Evolutionary conservation across 2,329 filamentous ascomycete species (phyloP), one percentile per base, ranked within the genome.

Genomic region (Paraphoma sp.): DNA sequence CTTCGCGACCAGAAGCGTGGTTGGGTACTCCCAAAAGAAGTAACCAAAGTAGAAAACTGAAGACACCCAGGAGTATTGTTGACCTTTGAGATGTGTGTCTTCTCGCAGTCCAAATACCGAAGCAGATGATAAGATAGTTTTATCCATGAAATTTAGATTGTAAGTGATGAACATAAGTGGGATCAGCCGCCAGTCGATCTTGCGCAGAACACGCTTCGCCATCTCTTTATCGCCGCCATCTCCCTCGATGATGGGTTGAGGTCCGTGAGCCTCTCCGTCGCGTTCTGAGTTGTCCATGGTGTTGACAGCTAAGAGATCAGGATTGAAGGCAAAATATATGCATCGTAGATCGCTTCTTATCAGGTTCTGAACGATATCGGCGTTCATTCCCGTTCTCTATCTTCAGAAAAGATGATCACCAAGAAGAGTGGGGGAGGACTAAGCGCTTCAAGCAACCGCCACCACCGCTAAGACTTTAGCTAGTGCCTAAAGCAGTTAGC

Each of bases 141-240:
- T 88, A 70, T 88, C 86, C 78, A 87, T 85, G 54, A 87, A 87
- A 64, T 86, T 85, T 59, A 87, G 69, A 75, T 83, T 82, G 64
- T 87, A 87, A 0, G 82, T 86, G 42, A 82, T 61, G 57, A 87
- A 86, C 9, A 87, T 71, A 10, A 87, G 72, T 0, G 86, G 84
- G 5, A 88, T 81, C 9, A 88, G 73, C 11, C 76, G 75, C 60
- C 72, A 74, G 67, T 88, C 86, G 56, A 88, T 86, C 69, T 86
- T 86, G 28, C 79, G 76, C 48, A 87, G 55, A 3, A 86, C 79
- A 7, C 68, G 72, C 42, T 73, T 76, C 9, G 65, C 68, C 16
- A 50, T 45, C 4, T 45, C 56, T 12, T 59, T 51, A 14, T 49
- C 51, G 23, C 44, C 23, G 12, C 45, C 53, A 18, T 55, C 56